Conservation (phyloP, 805 yeast genomes). For the Metschnikowia henanensis region DNA sequence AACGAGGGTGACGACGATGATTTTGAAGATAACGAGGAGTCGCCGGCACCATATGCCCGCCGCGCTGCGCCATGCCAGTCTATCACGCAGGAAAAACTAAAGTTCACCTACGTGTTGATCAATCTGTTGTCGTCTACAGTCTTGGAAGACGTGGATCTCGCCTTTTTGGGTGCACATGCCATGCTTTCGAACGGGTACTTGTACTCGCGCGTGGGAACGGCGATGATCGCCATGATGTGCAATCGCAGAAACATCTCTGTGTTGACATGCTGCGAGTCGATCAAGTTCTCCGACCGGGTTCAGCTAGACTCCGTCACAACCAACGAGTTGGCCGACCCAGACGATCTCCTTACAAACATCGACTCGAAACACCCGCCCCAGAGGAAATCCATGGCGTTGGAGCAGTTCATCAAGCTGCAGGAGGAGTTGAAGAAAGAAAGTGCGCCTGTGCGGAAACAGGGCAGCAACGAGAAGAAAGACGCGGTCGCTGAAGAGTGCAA, state of each 20-base stretch:
- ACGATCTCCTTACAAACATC: slow-evolving; percentile 57
- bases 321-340: slow-evolving; percentile 85
- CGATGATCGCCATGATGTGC: slow-evolving; percentile 89
- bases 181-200: slow-evolving; percentile 93
- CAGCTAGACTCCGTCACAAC: slow-evolving; percentile 95
- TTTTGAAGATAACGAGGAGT: slow-evolving; percentile 18
- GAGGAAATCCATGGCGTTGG: slow-evolving; percentile 61
- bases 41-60: slow-evolving; percentile 16
- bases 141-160: slow-evolving; percentile 84
- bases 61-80: slow-evolving; percentile 17
- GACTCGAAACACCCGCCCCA: slow-evolving; percentile 52
- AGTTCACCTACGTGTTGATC: slow-evolving; percentile 75
- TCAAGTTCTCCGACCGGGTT: slow-evolving; percentile 92
- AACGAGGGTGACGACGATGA: background rate
- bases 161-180: slow-evolving; percentile 95
- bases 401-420: slow-evolving; percentile 53
- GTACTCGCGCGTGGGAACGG: slow-evolving; percentile 93
- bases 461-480: slow-evolving; percentile 24
- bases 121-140: slow-evolving; percentile 74
- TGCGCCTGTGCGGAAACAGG: slow-evolving; percentile 27
- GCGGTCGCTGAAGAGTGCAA: slow-evolving; percentile 20
- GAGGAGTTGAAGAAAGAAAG: slow-evolving; percentile 32
- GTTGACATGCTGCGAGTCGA: slow-evolving; percentile 90
- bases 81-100: slow-evolving; percentile 54
- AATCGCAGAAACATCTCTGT: slow-evolving; percentile 89